phyloP scores from a whole-genome alignment of 331 rosid genomes.

The Ulmus americana region DNA sequence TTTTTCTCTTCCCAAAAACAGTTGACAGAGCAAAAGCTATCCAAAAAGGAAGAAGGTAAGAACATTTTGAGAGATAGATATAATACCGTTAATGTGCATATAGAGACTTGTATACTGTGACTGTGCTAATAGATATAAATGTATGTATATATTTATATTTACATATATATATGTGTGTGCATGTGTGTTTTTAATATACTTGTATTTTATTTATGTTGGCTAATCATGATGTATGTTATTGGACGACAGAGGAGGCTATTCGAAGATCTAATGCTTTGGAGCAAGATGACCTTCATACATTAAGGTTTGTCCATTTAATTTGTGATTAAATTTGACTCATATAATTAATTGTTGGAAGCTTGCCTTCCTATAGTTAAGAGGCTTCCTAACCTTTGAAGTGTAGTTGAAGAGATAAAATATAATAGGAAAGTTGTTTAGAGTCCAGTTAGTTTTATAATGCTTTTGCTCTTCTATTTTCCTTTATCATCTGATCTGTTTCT shows the following conservation, averaged over 20 bases:
- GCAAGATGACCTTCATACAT: conserved; percentile 34
- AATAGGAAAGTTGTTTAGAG: neutral
- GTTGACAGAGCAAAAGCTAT: conserved; percentile 63
- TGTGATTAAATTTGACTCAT: neutral
- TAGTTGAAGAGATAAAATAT: too few relatives aligned
- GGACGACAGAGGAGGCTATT: conserved; percentile 67
- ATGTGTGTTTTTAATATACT: neutral
- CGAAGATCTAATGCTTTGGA: conserved; percentile 68
- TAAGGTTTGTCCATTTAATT: conserved; percentile 53
- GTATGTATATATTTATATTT: conserved; percentile 7
- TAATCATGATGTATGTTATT: conserved; percentile 33
- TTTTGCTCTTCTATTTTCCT: neutral
- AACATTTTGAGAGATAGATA: neutral
- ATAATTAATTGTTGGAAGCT: neutral
- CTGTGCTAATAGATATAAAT: neutral
- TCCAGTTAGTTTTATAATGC: neutral
- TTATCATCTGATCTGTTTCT: neutral
- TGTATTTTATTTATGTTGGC: conserved; percentile 1
- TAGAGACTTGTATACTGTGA: neutral
- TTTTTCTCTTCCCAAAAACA: conserved; percentile 26
- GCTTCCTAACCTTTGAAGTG: too few relatives aligned
- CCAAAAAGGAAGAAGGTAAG: conserved; percentile 78
- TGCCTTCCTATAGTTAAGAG: too few relatives aligned
- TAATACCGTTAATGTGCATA: neutral
- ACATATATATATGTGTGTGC: neutral